Conservation (phyloP, 2,329 filamentous ascomycete genomes). For the Phialophora tarda region DNA sequence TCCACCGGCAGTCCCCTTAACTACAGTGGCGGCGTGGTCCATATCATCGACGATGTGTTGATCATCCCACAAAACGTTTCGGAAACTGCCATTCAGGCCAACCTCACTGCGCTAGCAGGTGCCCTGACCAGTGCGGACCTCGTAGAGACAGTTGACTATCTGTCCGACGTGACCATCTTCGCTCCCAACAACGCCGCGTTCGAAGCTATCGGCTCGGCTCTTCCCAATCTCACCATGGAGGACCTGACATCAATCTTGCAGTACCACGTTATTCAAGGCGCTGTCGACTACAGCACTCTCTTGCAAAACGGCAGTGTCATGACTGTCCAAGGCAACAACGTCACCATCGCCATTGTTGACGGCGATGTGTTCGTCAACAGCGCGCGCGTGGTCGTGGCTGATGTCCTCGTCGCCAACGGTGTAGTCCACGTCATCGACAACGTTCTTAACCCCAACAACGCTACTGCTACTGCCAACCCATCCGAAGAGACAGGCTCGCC, state of each 20-base stretch:
- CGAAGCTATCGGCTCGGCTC: constrained; percentile 60
- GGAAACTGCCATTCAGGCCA: constrained; percentile 49
- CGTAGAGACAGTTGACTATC: constrained; percentile 23
- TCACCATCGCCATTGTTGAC: constrained; percentile 56
- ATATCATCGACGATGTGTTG: constrained; percentile 59
- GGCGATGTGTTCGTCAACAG: constrained; percentile 58
- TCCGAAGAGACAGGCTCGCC: constrained; percentile 54
- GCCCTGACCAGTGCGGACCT: constrained; percentile 52
- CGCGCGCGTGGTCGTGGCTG: constrained; percentile 56
- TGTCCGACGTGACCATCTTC: constrained; percentile 66
- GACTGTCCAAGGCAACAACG: constrained; percentile 55
- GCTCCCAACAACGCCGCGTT: constrained; percentile 68
- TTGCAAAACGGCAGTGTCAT: constrained; percentile 45
- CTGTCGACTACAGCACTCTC: constrained; percentile 60
- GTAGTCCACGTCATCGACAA: constrained; percentile 65
- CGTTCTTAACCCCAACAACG: constrained; percentile 64
- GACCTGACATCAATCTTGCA: constrained; percentile 61
- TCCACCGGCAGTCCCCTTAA: constrained; percentile 56
- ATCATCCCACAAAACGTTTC: constrained; percentile 54
- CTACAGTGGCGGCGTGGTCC: constrained; percentile 56
- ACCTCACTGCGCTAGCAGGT: constrained; percentile 56
- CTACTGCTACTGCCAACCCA: constrained; percentile 51
- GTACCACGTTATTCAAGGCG: constrained; percentile 67
- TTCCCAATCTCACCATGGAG: constrained; percentile 55
- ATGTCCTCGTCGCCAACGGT: constrained; percentile 60